A percentile compares a stretch with the other conserved stretches of the same genome.
Conservation (phyloP, 305 asterid genomes). For the Withania somnifera region DNA sequence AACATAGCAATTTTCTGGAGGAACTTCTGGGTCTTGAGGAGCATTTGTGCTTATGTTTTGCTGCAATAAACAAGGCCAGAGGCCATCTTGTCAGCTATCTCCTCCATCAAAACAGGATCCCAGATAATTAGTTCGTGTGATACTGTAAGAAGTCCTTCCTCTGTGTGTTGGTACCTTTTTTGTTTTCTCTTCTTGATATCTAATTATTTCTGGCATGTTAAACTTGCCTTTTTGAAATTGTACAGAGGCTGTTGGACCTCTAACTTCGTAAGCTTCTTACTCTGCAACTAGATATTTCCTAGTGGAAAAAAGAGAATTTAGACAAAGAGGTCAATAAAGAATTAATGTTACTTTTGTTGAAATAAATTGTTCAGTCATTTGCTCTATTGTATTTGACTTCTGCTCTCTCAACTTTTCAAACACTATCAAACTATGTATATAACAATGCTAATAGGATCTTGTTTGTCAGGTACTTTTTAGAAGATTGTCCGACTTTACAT, state of each 20-base stretch:
- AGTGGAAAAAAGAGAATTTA: not conserved
- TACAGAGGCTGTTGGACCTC: not conserved
- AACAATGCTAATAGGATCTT: not conserved
- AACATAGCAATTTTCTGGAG: slow-evolving; percentile 36
- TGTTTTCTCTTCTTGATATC: not conserved
- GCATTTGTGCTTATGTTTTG: slow-evolving; percentile 66
- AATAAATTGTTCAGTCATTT: not conserved
- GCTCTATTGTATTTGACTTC: not conserved
- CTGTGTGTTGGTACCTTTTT: not conserved
- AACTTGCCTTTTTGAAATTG: not conserved
- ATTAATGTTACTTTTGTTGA: not conserved
- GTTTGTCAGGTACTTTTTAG: not conserved
- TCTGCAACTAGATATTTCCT: not conserved
- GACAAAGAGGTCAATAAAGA: not conserved
- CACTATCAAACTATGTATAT: not conserved
- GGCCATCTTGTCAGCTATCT: slow-evolving; percentile 33
- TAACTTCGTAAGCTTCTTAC: not conserved
- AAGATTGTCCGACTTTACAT: not conserved
- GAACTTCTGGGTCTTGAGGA: slow-evolving; percentile 72
- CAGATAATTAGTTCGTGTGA: not conserved
- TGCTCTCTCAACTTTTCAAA: not conserved
- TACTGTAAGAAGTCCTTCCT: not conserved
- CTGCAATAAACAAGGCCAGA: slow-evolving; percentile 68
- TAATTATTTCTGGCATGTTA: not conserved
- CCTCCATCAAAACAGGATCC: not conserved